Percentiles rank a stretch among this genome's conserved stretches.
Evolutionary conservation across 805 yeast genomes (phyloP).

Genomic region (Zygotorulaspora danielsina): DNA sequence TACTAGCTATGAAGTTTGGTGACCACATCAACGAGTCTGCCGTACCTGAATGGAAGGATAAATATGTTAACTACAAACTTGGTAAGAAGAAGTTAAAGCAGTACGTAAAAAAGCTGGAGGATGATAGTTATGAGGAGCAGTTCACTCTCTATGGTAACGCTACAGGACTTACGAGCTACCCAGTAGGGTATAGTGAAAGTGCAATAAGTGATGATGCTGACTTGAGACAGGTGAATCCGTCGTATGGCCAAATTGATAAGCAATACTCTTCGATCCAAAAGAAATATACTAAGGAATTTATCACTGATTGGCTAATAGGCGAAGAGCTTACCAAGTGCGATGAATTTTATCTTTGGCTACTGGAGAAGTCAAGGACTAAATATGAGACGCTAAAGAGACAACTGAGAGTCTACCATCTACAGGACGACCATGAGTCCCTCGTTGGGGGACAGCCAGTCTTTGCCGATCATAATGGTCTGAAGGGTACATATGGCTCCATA

Average conservation of each 20-base stretch:
- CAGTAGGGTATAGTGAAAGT: neutral
- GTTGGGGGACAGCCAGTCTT: neutral
- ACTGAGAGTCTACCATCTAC: slow-evolving; percentile 17
- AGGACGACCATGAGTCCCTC: slow-evolving; percentile 5
- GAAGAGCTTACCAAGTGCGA: slow-evolving; percentile 32
- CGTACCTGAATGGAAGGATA: slow-evolving; percentile 85
- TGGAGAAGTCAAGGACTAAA: slow-evolving; percentile 26
- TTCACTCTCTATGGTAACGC: slow-evolving; percentile 1
- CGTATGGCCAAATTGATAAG: neutral
- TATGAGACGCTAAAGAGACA: slow-evolving; percentile 27
- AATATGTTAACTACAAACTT: slow-evolving; percentile 66
- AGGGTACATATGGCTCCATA: slow-evolving; percentile 10
- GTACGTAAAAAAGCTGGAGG: slow-evolving; percentile 11
- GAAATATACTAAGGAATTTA: slow-evolving; percentile 26
- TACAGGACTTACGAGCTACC: slow-evolving; percentile 3
- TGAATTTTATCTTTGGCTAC: slow-evolving; percentile 33
- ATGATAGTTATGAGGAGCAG: neutral
- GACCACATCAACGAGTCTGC: slow-evolving; percentile 57
- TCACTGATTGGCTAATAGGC: slow-evolving; percentile 33
- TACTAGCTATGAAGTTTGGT: slow-evolving; percentile 56
- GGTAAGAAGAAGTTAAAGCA: slow-evolving; percentile 40
- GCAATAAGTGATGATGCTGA: slow-evolving; percentile 3
- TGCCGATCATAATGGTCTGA: neutral
- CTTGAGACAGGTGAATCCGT: slow-evolving; percentile 5
- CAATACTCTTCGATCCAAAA: slow-evolving; percentile 13